Conservation (phyloP, 1,284 basidiomycete species). For the Cutaneotrichosporon cyanovorans region DNA sequence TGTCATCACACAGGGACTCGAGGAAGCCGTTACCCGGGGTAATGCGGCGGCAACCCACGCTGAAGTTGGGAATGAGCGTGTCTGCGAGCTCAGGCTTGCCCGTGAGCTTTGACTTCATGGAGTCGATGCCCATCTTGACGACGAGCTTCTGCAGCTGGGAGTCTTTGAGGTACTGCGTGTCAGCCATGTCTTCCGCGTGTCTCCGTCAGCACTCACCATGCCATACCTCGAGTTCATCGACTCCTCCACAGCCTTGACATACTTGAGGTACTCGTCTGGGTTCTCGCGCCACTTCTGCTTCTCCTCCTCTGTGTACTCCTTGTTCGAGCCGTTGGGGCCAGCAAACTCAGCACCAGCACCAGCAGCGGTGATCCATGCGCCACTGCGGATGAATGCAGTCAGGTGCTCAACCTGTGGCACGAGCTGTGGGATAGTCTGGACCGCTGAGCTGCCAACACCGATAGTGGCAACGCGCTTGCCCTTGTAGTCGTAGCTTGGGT, state of each 20-base stretch:
- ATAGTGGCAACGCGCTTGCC: constrained; percentile 16
- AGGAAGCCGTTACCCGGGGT: constrained; percentile 37
- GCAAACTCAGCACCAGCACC: constrained; percentile 20
- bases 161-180: not conserved
- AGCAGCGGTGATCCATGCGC: constrained; percentile 27
- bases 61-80: constrained; percentile 8
- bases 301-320: constrained; percentile 26
- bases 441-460: constrained; percentile 13
- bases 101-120: constrained; percentile 17
- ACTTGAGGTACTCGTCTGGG: constrained; percentile 19
- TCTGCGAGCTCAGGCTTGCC: constrained; percentile 21
- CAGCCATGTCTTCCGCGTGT: not conserved
- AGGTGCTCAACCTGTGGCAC: constrained; percentile 13
- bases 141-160: constrained; percentile 18
- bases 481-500: constrained; percentile 9
- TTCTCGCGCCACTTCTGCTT: constrained; percentile 17
- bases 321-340: constrained; percentile 23
- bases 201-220: constrained; percentile 19
- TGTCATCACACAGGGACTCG: constrained; percentile 30
- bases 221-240: constrained; percentile 22
- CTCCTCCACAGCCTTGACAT: constrained; percentile 29
- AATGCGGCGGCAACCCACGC: constrained; percentile 30
- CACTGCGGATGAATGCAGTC: constrained; percentile 14
- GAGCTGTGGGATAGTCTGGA: constrained; percentile 24
- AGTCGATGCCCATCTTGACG: constrained; percentile 22